A percentile compares a stretch with the other conserved stretches of the same genome.
Conservation (phyloP, 2,329 filamentous ascomycete species). For the Xylaria polymorpha region DNA sequence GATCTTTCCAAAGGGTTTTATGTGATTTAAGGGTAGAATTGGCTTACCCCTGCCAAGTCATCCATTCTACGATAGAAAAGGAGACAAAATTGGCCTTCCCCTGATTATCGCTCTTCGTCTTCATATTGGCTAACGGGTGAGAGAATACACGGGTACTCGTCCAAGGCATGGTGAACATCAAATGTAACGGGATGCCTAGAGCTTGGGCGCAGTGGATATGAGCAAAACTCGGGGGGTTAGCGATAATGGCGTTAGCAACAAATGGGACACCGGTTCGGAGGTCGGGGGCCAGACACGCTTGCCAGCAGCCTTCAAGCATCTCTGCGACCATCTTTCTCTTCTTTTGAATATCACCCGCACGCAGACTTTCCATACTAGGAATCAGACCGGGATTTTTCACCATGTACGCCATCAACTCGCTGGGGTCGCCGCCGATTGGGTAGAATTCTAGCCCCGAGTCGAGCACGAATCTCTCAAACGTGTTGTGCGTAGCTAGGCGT, state of each 20-base stretch:
- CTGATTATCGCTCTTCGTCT: conserved; percentile 75
- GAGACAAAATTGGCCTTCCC: conserved; percentile 84
- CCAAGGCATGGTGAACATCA: conserved; percentile 92
- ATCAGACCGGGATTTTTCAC: conserved; percentile 85
- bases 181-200: conserved; percentile 78
- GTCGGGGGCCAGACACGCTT: conserved; percentile 76
- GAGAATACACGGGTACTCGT: conserved; percentile 81
- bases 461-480: conserved; percentile 80
- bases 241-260: conserved; percentile 83
- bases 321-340: conserved; percentile 77
- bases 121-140: conserved; percentile 81
- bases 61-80: conserved; percentile 84
- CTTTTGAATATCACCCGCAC: conserved; percentile 76
- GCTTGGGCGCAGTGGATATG: conserved; percentile 85
- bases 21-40: neutral
- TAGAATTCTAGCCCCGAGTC: conserved; percentile 84
- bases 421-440: conserved; percentile 80
- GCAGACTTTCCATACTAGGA: conserved; percentile 77
- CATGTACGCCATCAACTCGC: conserved; percentile 89
- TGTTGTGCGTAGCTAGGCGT: conserved; percentile 69
- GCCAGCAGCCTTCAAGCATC: conserved; percentile 87
- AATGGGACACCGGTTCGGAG: conserved; percentile 63
- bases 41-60: conserved; percentile 82
- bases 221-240: conserved; percentile 82
- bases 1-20: too few relatives aligned